Percentiles rank a stretch among this genome's conserved stretches.
These are phyloP conservation scores for Starmerella apis DNA, from an alignment of 805 yeast species.

Conservation along the genomic window DNA sequence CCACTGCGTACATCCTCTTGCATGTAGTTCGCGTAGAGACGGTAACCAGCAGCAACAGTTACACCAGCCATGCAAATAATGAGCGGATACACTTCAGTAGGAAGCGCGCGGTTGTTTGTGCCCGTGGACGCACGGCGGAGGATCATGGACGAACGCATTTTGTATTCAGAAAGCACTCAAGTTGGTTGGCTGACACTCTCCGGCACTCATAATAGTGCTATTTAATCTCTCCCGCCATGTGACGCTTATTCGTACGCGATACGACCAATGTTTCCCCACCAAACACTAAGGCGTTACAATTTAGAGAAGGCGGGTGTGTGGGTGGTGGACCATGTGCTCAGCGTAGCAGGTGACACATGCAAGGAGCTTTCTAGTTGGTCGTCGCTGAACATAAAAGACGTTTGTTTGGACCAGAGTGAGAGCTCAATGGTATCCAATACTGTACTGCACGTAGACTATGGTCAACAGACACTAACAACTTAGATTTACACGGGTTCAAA, in stretches of 20 bases:
- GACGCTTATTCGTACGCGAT: slow-evolving; percentile 1
- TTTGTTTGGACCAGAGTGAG: no score
- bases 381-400: no score
- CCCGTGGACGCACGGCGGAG: slow-evolving; percentile 24
- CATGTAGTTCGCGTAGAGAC: slow-evolving; percentile 22
- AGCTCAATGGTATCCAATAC: no score
- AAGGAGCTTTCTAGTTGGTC: no score
- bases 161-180: slow-evolving; percentile 7
- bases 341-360: not conserved
- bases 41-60: slow-evolving; percentile 20
- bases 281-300: not conserved
- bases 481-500: no score
- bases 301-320: not conserved
- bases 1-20: slow-evolving; percentile 23
- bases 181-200: not conserved
- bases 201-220: not conserved
- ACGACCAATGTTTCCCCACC: slow-evolving; percentile 1
- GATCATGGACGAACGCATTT: slow-evolving; percentile 25
- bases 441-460: no score
- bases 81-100: slow-evolving; percentile 26
- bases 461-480: no score
- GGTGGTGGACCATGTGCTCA: not conserved
- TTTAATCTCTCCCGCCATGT: not conserved
- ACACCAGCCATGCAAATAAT: slow-evolving; percentile 22
- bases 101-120: slow-evolving; percentile 12